A percentile compares a stretch with the other conserved stretches of the same genome.
These are phyloP conservation scores for Cystofilobasidium ferigula DNA, from an alignment of 768 basidiomycete species.

Conservation along the genomic window DNA sequence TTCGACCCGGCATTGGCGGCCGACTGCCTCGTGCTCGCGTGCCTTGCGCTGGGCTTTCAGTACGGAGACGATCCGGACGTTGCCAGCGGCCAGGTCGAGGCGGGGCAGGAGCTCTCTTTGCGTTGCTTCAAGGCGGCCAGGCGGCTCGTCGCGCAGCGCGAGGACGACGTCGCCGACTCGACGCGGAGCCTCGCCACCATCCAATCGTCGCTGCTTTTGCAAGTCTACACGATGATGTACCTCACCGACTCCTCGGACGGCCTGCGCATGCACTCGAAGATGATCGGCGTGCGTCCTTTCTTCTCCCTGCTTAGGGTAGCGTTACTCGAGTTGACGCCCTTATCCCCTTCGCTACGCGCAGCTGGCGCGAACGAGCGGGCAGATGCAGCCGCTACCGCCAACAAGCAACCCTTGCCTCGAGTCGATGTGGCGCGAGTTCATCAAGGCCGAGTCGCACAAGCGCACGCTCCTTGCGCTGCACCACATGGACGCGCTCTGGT, in stretches of 20 bases:
- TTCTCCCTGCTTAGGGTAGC: no score
- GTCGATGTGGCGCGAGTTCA: constrained; percentile 28
- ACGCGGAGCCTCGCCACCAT: constrained; percentile 18
- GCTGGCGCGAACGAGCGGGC: constrained; percentile 28
- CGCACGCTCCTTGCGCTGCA: constrained; percentile 40
- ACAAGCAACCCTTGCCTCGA: constrained; percentile 25
- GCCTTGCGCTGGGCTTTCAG: constrained; percentile 26
- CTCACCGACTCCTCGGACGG: constrained; percentile 25
- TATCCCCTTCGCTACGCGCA: background rate
- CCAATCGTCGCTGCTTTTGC: constrained; percentile 29
- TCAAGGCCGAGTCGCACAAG: constrained; percentile 43
- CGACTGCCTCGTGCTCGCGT: constrained; percentile 23
- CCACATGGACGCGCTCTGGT: constrained; percentile 30
- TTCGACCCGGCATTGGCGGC: constrained; percentile 23
- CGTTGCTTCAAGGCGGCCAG: constrained; percentile 18
- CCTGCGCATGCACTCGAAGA: constrained; percentile 25
- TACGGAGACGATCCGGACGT: constrained; percentile 22
- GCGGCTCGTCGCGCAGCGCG: constrained; percentile 18
- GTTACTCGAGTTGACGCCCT: background rate
- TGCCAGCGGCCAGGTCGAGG: background rate
- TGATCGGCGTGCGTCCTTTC: constrained; percentile 28
- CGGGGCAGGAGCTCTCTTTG: constrained; percentile 17
- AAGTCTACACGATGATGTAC: constrained; percentile 26
- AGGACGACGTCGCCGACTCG: constrained; percentile 14
- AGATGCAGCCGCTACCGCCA: constrained; percentile 30